phyloP scores from a whole-genome alignment of 1,139 yeast species.

The Yamadazyma aaseri region DNA sequence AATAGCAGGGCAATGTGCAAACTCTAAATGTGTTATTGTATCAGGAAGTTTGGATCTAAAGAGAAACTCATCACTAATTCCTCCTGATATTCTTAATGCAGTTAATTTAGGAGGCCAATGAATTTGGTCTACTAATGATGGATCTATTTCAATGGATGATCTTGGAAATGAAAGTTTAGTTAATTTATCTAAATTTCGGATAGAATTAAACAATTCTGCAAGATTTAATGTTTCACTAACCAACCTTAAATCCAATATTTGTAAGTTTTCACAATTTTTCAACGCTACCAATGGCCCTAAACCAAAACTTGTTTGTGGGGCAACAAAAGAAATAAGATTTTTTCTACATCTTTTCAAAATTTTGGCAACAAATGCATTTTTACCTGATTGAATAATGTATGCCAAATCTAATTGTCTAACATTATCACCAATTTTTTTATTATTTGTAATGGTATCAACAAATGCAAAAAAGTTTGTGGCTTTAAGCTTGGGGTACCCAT shows the following conservation, averaged over 20 bases:
- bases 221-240: slow-evolving; percentile 90
- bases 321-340: slow-evolving; percentile 65
- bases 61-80: slow-evolving; percentile 79
- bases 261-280: slow-evolving; percentile 63
- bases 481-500: slow-evolving; percentile 58
- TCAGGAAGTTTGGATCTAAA: slow-evolving; percentile 64
- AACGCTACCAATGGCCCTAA: slow-evolving; percentile 81
- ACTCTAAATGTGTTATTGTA: slow-evolving; percentile 67
- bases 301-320: slow-evolving; percentile 96
- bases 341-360: slow-evolving; percentile 71
- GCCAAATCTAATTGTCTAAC: slow-evolving; percentile 67
- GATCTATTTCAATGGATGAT: slow-evolving; percentile 72
- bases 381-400: slow-evolving; percentile 85
- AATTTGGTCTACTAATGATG: slow-evolving; percentile 44
- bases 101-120: slow-evolving; percentile 79
- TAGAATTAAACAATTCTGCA: slow-evolving; percentile 73
- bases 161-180: slow-evolving; percentile 86
- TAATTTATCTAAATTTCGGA: slow-evolving; percentile 56
- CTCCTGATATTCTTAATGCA: slow-evolving; percentile 80
- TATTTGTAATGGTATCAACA: slow-evolving; percentile 62
- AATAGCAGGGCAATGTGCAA: slow-evolving; percentile 85
- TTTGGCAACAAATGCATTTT: slow-evolving; percentile 85
- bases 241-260: slow-evolving; percentile 73
- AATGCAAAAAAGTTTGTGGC: slow-evolving; percentile 70
- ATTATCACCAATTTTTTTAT: slow-evolving; percentile 40